These are phyloP conservation scores for Aspergillus asperescens DNA, from an alignment of 495 filamentous ascomycete species.

Conservation along the genomic window DNA sequence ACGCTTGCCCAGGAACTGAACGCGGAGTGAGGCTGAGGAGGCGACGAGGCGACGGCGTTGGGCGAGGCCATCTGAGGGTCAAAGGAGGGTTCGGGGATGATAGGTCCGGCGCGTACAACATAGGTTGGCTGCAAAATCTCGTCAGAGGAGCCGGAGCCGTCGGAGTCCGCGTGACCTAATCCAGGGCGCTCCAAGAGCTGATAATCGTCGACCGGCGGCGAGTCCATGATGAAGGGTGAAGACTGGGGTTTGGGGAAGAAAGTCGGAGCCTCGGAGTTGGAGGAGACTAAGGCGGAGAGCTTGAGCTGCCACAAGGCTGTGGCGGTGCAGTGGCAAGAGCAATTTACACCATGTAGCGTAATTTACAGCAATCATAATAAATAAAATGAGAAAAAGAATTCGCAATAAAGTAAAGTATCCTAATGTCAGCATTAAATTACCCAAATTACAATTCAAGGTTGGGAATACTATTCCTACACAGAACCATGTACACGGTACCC, in stretches of 20 bases:
- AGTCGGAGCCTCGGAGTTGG: neutral
- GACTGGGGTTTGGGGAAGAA: neutral
- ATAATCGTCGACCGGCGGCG: constrained; percentile 20
- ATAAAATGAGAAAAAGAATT: neutral
- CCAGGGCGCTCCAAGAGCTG: constrained; percentile 52
- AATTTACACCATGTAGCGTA: too few species aligned
- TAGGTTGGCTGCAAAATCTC: constrained; percentile 45
- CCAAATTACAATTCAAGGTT: too few species aligned
- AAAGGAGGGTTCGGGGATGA: constrained; percentile 35
- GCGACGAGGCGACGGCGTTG: constrained; percentile 39
- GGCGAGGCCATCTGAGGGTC: constrained; percentile 38
- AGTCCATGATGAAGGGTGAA: constrained; percentile 19
- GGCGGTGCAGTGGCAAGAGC: too few species aligned
- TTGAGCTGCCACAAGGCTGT: neutral
- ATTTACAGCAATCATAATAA: neutral
- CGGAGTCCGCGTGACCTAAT: constrained; percentile 55
- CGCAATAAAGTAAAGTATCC: too few species aligned
- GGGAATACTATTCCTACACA: too few species aligned
- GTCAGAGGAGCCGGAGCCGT: constrained; percentile 58
- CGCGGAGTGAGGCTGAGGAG: constrained; percentile 36
- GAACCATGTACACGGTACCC: too few species aligned
- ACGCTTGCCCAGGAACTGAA: constrained; percentile 41
- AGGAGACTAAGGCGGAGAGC: too few species aligned
- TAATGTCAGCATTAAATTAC: too few species aligned
- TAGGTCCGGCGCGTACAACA: constrained; percentile 39